Evolutionary conservation across 345 rosid genomes (phyloP).

Genomic region (Linum tenue): DNA sequence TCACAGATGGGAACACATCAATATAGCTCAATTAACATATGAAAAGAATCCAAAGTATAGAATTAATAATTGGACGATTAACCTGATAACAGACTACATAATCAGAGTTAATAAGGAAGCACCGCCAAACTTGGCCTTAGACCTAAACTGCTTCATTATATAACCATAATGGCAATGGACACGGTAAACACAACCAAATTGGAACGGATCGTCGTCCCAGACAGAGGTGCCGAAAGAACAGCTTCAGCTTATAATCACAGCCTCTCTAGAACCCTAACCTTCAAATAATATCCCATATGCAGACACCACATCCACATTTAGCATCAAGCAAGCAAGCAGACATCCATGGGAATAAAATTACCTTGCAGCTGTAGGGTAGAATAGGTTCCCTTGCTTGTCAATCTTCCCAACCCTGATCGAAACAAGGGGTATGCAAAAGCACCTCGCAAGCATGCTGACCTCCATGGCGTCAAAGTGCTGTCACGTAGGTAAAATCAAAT

Average conservation of each 20-base stretch:
- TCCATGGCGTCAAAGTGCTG: slow-evolving; percentile 92
- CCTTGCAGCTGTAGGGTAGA: slow-evolving; percentile 71
- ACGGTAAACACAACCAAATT: too few species aligned
- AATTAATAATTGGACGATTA: background rate
- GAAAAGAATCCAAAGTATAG: background rate
- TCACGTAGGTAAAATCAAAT: background rate
- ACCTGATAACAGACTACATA: background rate
- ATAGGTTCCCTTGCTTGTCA: slow-evolving; percentile 49
- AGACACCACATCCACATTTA: background rate
- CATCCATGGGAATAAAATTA: slow-evolving; percentile 22
- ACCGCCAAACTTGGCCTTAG: too few species aligned
- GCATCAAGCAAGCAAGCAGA: background rate
- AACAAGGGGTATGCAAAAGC: slow-evolving; percentile 91
- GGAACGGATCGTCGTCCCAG: too few species aligned
- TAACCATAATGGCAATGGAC: too few species aligned
- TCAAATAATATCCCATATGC: background rate
- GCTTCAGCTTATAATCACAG: background rate
- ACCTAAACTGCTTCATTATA: too few species aligned
- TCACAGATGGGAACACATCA: too few species aligned
- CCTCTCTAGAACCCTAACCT: background rate
- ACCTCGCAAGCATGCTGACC: slow-evolving; percentile 85
- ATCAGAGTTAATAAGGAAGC: background rate
- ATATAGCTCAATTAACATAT: too few species aligned
- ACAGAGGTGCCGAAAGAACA: too few species aligned
- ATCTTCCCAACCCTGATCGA: slow-evolving; percentile 84